phyloP scores from a whole-genome alignment of 108 stramenopile genomes.

The Cyclotella baltica region DNA sequence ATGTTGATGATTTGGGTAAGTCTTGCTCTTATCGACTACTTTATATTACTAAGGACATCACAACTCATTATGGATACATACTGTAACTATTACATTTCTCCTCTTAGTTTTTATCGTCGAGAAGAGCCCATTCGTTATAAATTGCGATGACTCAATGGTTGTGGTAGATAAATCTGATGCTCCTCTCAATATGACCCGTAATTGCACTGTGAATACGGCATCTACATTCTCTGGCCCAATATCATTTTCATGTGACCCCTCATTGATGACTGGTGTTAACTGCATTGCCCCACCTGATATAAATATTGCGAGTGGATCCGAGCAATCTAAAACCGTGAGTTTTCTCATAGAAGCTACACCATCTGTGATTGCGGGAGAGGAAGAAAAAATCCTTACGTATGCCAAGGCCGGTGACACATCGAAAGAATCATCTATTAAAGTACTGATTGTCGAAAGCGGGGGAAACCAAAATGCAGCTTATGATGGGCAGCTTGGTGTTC shows the following conservation, averaged over 20 bases:
- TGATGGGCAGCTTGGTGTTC: constrained; percentile 11
- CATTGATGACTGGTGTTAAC: neutral
- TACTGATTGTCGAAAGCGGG: neutral
- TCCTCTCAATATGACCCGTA: neutral
- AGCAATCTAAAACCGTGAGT: neutral
- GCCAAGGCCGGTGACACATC: neutral
- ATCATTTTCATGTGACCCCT: constrained; percentile 2
- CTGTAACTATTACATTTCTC: too few relatives aligned
- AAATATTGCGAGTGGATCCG: neutral
- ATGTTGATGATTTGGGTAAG: neutral
- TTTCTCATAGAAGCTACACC: neutral
- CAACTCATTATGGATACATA: too few relatives aligned
- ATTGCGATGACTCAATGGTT: constrained; percentile 9
- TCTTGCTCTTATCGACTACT: neutral
- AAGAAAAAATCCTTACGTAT: neutral
- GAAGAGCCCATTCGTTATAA: neutral
- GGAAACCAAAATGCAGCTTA: neutral
- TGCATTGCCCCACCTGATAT: neutral
- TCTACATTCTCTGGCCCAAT: neutral
- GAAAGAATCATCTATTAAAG: neutral
- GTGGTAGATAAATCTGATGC: neutral
- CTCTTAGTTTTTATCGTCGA: neutral
- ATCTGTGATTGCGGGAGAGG: neutral
- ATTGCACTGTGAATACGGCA: neutral
- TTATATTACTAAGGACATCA: neutral